Conservation (phyloP, 192 early-diverging fungal genomes). For the Coemansia sp. region DNA sequence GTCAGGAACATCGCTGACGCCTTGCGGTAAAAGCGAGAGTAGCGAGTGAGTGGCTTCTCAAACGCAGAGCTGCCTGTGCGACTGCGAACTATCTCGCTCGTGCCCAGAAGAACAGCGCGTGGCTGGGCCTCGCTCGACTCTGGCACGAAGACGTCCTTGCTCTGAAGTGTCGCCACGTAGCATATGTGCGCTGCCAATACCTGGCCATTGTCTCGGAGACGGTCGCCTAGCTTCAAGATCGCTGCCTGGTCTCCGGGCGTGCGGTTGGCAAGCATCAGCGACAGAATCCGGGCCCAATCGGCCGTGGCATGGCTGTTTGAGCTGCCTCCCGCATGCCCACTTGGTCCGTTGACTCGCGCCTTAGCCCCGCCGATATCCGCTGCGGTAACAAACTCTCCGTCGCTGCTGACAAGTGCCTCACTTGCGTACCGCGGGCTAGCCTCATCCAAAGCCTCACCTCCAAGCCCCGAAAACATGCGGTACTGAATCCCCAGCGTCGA, state of each 20-base stretch:
- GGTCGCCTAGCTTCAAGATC: conserved; percentile 79
- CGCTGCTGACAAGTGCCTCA: not conserved
- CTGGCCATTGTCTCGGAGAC: conserved; percentile 59
- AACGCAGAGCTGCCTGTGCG: conserved; percentile 11
- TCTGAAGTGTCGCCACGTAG: conserved; percentile 66
- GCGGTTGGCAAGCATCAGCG: conserved; percentile 83
- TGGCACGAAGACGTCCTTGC: conserved; percentile 56
- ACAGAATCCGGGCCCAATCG: conserved; percentile 75
- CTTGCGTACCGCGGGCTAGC: conserved; percentile 1
- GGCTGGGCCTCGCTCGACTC: conserved; percentile 66
- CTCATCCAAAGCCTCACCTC: conserved; percentile 44
- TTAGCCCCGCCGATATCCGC: conserved; percentile 23
- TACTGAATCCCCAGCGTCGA: conserved; percentile 65
- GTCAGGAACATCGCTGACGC: conserved; percentile 67
- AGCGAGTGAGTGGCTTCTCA: conserved; percentile 19
- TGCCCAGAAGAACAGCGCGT: conserved; percentile 71
- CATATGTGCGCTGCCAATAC: conserved; percentile 77
- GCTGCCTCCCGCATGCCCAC: not conserved
- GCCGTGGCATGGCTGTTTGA: conserved; percentile 14
- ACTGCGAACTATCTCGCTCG: conserved; percentile 40
- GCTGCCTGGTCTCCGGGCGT: conserved; percentile 69
- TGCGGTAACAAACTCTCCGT: conserved; percentile 30
- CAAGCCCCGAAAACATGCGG: conserved; percentile 66
- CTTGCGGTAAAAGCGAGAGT: conserved; percentile 59
- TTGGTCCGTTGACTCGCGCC: conserved; percentile 11